Evolutionary conservation across 139 green algal genomes (phyloP).

Genomic region (Picochlorum sp.): DNA sequence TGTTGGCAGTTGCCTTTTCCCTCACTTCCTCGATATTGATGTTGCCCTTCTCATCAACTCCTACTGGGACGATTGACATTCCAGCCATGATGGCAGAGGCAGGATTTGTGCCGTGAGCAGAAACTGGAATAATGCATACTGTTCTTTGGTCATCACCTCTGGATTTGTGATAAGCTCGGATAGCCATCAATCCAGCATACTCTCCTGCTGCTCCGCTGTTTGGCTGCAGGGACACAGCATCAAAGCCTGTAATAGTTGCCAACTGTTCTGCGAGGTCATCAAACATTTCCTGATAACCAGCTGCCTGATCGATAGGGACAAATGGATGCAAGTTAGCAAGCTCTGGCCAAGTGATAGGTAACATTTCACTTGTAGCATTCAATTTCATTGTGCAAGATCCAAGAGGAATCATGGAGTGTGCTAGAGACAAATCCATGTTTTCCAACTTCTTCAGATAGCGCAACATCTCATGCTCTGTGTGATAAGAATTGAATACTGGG

Average conservation of each 20-base stretch:
- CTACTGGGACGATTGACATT: constrained; percentile 90
- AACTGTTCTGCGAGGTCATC: constrained; percentile 83
- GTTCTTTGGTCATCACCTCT: constrained; percentile 77
- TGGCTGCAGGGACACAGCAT: constrained; percentile 93
- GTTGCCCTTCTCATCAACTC: constrained; percentile 77
- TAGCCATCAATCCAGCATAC: constrained; percentile 98
- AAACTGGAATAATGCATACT: constrained; percentile 98
- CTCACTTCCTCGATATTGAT: constrained; percentile 88
- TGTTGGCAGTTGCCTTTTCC: constrained; percentile 74
- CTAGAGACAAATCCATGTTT: constrained; percentile 89
- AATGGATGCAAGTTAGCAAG: constrained; percentile 95
- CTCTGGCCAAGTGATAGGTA: constrained; percentile 96
- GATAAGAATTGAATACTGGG: constrained; percentile 87
- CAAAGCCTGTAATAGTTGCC: constrained; percentile 94
- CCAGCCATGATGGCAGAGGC: constrained; percentile 92
- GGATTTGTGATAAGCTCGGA: constrained; percentile 87
- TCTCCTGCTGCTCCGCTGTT: constrained; percentile 92
- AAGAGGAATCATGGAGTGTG: constrained; percentile 97
- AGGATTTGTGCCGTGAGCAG: constrained; percentile 96
- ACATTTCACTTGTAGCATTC: constrained; percentile 94
- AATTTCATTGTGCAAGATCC: constrained; percentile 99
- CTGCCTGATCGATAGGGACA: constrained; percentile 71
- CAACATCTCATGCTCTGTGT: constrained; percentile 87
- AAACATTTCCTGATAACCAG: constrained; percentile 95
- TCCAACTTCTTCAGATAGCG: constrained; percentile 95